A percentile compares a stretch with the other conserved stretches of the same genome.
Conservation (phyloP, 345 rosid genomes). For the Camelina laxa region DNA sequence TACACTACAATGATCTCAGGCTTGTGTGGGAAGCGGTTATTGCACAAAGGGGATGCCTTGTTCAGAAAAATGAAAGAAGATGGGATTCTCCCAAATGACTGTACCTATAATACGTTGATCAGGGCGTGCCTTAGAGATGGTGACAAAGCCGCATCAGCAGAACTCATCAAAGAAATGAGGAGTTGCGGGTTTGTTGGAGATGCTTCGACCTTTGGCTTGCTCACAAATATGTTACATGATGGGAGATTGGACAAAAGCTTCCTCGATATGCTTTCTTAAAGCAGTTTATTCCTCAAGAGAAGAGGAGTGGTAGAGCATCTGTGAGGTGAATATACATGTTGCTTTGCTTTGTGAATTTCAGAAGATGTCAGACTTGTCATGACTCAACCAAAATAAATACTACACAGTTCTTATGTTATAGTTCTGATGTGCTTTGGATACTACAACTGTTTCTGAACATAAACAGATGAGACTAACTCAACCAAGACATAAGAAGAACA, state of each 20-base stretch:
- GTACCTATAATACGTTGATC: not conserved
- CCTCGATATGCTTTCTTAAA: conserved; percentile 1
- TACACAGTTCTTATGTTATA: too few relatives aligned
- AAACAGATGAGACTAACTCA: too few relatives aligned
- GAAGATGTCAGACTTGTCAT: too few relatives aligned
- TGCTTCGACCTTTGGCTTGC: not conserved
- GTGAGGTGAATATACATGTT: too few relatives aligned
- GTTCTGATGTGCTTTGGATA: too few relatives aligned
- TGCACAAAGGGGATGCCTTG: not conserved
- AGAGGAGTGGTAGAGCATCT: too few relatives aligned
- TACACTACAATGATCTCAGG: conserved; percentile 1
- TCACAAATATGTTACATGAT: not conserved
- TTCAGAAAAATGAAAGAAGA: conserved; percentile 14
- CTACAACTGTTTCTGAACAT: too few relatives aligned
- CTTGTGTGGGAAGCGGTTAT: not conserved
- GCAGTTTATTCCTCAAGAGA: not conserved
- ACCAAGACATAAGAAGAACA: too few relatives aligned
- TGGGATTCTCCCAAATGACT: not conserved
- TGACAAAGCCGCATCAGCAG: not conserved
- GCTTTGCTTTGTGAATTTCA: too few relatives aligned
- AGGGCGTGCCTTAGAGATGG: not conserved
- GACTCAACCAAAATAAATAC: too few relatives aligned
- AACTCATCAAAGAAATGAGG: conserved; percentile 24
- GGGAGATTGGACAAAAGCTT: conserved; percentile 26
- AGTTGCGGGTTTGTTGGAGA: not conserved